A percentile compares a stretch with the other conserved stretches of the same genome.
Evolutionary conservation across 208 protist genomes (phyloP).

Genomic region (Acanthamoeba royreba): DNA sequence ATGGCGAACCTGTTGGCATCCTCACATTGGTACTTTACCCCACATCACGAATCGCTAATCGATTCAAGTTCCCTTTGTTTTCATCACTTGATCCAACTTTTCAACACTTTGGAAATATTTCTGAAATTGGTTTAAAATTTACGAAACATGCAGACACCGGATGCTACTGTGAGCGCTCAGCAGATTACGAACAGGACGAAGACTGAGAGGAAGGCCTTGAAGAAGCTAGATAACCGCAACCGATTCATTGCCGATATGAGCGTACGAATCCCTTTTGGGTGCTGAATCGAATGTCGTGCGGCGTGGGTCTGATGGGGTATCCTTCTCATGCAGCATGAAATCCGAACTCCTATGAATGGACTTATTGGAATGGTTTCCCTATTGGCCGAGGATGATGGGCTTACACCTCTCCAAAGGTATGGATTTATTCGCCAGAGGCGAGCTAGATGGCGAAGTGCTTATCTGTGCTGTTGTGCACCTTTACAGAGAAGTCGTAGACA

Average conservation of each 20-base stretch:
- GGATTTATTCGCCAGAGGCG: background rate
- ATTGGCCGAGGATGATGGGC: background rate
- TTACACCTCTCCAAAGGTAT: background rate
- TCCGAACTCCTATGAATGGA: slow-evolving; percentile 2
- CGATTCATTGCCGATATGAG: background rate
- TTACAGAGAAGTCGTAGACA: background rate
- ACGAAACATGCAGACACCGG: background rate
- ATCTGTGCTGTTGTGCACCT: background rate
- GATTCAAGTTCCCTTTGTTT: no score
- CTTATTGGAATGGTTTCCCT: background rate
- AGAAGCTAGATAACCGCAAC: background rate
- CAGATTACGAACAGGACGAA: background rate
- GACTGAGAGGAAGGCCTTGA: background rate
- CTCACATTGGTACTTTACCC: background rate
- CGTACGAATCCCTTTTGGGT: background rate
- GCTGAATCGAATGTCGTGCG: background rate
- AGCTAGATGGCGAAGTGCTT: background rate
- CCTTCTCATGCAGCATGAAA: background rate
- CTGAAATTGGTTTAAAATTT: no score
- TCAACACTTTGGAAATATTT: no score
- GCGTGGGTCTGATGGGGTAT: background rate
- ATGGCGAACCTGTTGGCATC: background rate
- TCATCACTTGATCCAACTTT: no score
- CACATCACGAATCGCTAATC: no score
- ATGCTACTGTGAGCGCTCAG: no score